Percentiles rank a stretch among this genome's conserved stretches.
These are phyloP conservation scores for Penicillium decumbens DNA, from an alignment of 2,329 filamentous ascomycete species.

Conservation along the genomic window DNA sequence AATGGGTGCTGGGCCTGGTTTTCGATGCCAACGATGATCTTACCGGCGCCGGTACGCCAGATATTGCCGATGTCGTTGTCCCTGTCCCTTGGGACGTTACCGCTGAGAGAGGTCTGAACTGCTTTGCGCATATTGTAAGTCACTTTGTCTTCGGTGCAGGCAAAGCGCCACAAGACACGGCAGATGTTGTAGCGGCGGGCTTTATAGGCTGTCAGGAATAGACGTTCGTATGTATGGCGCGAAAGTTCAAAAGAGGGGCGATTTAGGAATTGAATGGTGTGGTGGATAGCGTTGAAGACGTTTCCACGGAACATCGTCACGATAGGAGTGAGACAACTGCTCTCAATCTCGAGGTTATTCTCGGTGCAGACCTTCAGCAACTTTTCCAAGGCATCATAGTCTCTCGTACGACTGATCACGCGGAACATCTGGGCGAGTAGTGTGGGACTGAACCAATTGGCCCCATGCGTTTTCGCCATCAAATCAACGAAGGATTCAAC, in stretches of 20 bases:
- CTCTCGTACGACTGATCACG: constrained; percentile 24
- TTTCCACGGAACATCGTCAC: constrained; percentile 26
- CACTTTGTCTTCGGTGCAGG: constrained; percentile 38
- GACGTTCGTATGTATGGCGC: constrained; percentile 29
- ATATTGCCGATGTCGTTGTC: constrained; percentile 12
- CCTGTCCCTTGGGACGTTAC: constrained; percentile 15
- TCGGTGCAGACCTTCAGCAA: constrained; percentile 32
- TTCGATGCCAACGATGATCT: constrained; percentile 33
- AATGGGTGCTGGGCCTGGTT: constrained; percentile 14
- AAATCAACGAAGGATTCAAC: constrained; percentile 36
- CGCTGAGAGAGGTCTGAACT: constrained; percentile 30
- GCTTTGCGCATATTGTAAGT: constrained; percentile 33
- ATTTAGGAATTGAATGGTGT: constrained; percentile 22
- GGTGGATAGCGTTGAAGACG: constrained; percentile 23
- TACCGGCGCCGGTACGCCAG: constrained; percentile 28
- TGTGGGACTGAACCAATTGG: constrained; percentile 36
- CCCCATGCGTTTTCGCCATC: constrained; percentile 35
- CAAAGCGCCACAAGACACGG: constrained; percentile 47
- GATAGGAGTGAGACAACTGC: constrained; percentile 28
- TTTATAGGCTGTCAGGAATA: constrained; percentile 44
- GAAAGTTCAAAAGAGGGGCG: constrained; percentile 17
- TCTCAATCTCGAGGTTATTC: constrained; percentile 26
- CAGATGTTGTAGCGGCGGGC: constrained; percentile 40
- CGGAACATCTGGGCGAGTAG: constrained; percentile 39
- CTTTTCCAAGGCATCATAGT: constrained; percentile 26